A percentile compares a stretch with the other conserved stretches of the same genome.
phyloP scores from a whole-genome alignment of 1,139 yeast genomes.

The Kurtzmaniella quercitrusa region DNA sequence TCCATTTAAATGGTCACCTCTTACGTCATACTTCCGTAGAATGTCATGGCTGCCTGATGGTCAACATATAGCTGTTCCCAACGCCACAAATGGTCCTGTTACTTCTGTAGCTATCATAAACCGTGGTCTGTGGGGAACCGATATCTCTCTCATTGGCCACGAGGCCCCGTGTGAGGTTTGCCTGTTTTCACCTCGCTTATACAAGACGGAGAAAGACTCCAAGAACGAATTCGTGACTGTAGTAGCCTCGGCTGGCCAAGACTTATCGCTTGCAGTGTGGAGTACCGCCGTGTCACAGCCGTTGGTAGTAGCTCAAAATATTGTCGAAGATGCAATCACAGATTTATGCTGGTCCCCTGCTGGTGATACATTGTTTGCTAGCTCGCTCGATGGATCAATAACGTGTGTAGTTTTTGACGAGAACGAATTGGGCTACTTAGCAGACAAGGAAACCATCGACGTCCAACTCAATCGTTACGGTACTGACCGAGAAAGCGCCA shows the following conservation, averaged over 20 bases:
- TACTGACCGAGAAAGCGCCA: constrained; percentile 76
- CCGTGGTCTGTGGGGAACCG: constrained; percentile 91
- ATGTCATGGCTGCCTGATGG: constrained; percentile 99
- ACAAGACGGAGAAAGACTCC: constrained; percentile 23
- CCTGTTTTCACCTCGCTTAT: constrained; percentile 74
- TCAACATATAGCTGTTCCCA: constrained; percentile 91
- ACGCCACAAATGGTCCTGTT: constrained; percentile 95
- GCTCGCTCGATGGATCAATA: constrained; percentile 84
- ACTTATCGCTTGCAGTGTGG: constrained; percentile 69
- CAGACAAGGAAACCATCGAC: constrained; percentile 62
- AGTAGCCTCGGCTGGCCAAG: constrained; percentile 79
- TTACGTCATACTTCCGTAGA: constrained; percentile 87
- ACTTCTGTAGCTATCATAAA: constrained; percentile 83
- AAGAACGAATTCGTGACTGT: constrained; percentile 39
- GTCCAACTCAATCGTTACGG: constrained; percentile 79
- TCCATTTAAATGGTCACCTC: constrained; percentile 86
- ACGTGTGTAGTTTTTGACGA: constrained; percentile 64
- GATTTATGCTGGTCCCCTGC: constrained; percentile 77
- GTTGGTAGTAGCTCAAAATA: constrained; percentile 58
- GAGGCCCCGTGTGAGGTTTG: constrained; percentile 97
- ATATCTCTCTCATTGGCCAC: constrained; percentile 86
- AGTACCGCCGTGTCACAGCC: constrained; percentile 60
- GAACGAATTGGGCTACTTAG: constrained; percentile 70
- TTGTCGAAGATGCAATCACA: constrained; percentile 60
- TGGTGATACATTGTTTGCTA: constrained; percentile 65